These are phyloP conservation scores for Aspergillus felis DNA, from an alignment of 2,329 filamentous ascomycete species.

Conservation along the genomic window DNA sequence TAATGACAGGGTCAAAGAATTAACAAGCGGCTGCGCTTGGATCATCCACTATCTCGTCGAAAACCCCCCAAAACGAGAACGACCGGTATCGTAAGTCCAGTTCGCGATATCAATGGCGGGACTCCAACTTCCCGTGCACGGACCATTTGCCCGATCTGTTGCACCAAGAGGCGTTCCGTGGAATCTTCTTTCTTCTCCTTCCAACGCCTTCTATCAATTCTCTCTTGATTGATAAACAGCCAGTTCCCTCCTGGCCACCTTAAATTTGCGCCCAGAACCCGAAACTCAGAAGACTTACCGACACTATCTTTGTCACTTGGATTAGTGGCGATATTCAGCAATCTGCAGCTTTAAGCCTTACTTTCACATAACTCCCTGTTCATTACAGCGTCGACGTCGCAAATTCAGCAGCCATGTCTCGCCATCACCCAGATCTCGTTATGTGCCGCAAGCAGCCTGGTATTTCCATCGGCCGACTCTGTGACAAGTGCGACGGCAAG, in stretches of 20 bases:
- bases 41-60: background rate
- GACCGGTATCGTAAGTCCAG: background rate
- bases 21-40: background rate
- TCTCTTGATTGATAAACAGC: background rate
- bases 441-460: slow-evolving; percentile 99
- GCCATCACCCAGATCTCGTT: slow-evolving; percentile 95
- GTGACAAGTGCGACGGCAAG: slow-evolving; percentile 99
- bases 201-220: slow-evolving; percentile 9
- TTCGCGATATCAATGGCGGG: slow-evolving; percentile 10
- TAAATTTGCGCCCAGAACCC: background rate
- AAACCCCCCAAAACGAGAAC: background rate
- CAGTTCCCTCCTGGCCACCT: background rate
- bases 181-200: slow-evolving; percentile 33
- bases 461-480: slow-evolving; percentile 96
- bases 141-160: slow-evolving; percentile 40
- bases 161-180: slow-evolving; percentile 18
- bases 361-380: background rate
- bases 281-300: background rate
- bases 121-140: slow-evolving; percentile 19
- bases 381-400: background rate
- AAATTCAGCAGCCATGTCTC: slow-evolving; percentile 63
- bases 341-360: background rate
- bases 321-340: background rate
- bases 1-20: background rate
- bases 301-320: background rate